Evolutionary conservation across 2,329 filamentous ascomycete species (phyloP).

Genomic region (Amesomyces nigricolor): DNA sequence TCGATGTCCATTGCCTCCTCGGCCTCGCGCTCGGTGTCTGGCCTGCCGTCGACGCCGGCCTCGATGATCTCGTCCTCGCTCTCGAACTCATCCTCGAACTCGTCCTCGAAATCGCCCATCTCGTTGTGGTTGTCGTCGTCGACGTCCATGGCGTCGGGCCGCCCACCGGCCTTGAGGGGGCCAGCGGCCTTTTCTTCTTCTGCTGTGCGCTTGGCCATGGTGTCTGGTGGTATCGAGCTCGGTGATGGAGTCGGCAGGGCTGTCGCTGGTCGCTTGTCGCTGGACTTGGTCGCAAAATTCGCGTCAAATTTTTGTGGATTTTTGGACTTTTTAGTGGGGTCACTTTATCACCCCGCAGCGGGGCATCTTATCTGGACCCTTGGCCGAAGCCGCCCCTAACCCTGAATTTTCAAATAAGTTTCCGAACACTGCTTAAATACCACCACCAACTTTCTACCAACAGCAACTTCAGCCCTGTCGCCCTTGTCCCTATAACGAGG

Average conservation of each 20-base stretch:
- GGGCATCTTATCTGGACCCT: too few relatives aligned
- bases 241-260: background rate
- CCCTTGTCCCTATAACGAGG: too few relatives aligned
- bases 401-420: too few relatives aligned
- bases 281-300: conserved; percentile 13
- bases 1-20: conserved; percentile 95
- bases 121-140: conserved; percentile 49
- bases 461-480: too few relatives aligned
- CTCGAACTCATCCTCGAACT: conserved; percentile 89
- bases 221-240: background rate
- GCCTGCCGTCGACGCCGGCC: conserved; percentile 86
- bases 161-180: conserved; percentile 55
- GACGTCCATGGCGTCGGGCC: conserved; percentile 61
- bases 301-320: conserved; percentile 24
- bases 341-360: conserved; percentile 15
- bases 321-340: conserved; percentile 25
- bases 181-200: conserved; percentile 42
- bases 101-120: conserved; percentile 86
- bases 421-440: too few relatives aligned
- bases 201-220: conserved; percentile 55
- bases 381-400: too few relatives aligned
- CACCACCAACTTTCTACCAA: too few relatives aligned
- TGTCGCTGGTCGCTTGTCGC: background rate
- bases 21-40: conserved; percentile 85
- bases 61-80: conserved; percentile 86